Evolutionary conservation across 2,329 filamentous ascomycete species (phyloP).

Genomic region (Colletotrichum sp.): DNA sequence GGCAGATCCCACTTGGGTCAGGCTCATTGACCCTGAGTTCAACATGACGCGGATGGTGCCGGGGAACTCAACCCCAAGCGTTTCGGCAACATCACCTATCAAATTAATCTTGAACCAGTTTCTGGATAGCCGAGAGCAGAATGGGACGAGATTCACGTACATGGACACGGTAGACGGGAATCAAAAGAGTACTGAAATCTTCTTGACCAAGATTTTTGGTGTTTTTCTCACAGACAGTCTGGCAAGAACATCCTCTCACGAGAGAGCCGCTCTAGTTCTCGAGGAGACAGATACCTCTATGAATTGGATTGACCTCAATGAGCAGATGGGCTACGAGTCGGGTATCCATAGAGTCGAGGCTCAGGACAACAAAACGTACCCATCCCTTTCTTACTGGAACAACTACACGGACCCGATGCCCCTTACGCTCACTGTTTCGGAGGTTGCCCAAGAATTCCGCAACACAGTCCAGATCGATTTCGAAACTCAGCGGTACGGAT

Average conservation of each 20-base stretch:
- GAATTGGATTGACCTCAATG: not conserved
- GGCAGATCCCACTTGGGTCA: not conserved
- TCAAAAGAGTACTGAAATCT: not conserved
- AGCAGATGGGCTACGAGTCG: not conserved
- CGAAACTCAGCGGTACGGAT: not conserved
- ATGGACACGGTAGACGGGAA: not conserved
- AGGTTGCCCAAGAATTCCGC: not conserved
- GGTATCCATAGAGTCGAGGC: not conserved
- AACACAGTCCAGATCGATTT: not conserved
- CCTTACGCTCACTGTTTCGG: not conserved
- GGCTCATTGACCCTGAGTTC: not conserved
- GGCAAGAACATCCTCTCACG: not conserved
- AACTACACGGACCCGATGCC: not conserved
- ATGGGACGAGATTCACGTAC: not conserved
- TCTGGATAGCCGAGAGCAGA: not conserved
- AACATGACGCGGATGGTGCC: not conserved
- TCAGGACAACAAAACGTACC: not conserved
- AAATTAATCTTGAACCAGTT: not conserved
- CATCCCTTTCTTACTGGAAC: not conserved
- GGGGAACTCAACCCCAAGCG: not conserved
- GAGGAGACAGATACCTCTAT: fast-evolving
- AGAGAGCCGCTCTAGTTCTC: not conserved
- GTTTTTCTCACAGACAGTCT: not conserved
- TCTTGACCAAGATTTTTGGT: not conserved
- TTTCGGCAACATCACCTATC: not conserved